Conservation (phyloP, 257 asterid genomes). For the Nicotiana undulata region DNA sequence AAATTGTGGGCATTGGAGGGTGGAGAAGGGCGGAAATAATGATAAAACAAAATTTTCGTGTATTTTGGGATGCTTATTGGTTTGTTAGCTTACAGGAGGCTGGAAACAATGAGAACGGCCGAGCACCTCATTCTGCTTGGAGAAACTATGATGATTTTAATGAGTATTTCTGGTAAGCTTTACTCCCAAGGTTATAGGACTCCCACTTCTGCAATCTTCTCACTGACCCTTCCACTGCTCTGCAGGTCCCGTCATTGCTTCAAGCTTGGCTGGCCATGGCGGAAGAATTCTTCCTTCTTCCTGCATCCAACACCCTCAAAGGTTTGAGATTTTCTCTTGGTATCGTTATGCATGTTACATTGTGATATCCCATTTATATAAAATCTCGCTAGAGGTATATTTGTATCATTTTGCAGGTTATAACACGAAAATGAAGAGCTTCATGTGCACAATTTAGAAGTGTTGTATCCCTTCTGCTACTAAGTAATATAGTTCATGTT, state of each 20-base stretch:
- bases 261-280: constrained; percentile 99
- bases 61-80: constrained; percentile 5
- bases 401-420: background rate
- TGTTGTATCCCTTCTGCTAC: background rate
- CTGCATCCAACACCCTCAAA: constrained; percentile 74
- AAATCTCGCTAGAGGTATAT: background rate
- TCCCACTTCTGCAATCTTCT: background rate
- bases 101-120: constrained; percentile 76
- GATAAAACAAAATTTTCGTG: background rate
- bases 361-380: background rate
- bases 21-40: background rate
- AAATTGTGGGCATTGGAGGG: background rate
- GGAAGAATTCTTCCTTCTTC: constrained; percentile 54
- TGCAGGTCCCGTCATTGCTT: constrained; percentile 85
- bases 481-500: background rate
- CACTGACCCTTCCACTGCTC: background rate
- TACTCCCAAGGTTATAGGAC: background rate
- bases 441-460: background rate
- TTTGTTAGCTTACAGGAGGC: constrained; percentile 65
- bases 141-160: constrained; percentile 97
- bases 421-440: background rate
- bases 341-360: background rate
- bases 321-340: constrained; percentile 34
- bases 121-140: constrained; percentile 99
- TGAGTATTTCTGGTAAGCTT: constrained; percentile 86